These are phyloP conservation scores for Fibroporia radiculosa DNA, from an alignment of 768 basidiomycete genomes.

Conservation along the genomic window DNA sequence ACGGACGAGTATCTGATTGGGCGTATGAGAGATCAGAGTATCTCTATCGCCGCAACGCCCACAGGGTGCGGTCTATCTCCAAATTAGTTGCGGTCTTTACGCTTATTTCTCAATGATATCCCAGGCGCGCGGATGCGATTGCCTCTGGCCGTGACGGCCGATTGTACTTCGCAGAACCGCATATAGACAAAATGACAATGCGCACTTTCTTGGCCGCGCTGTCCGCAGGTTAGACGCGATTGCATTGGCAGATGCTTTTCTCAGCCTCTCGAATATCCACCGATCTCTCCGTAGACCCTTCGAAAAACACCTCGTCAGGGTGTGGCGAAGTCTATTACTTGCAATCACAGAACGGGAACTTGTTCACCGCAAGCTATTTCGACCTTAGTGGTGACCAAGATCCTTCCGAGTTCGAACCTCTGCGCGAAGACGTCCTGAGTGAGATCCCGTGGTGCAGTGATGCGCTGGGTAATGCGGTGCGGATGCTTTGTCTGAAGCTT, in stretches of 20 bases:
- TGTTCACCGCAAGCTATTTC: constrained; percentile 47
- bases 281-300: background rate
- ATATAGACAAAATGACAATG: constrained; percentile 62
- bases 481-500: constrained; percentile 1
- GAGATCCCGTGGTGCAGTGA: constrained; percentile 72
- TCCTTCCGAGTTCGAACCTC: constrained; percentile 51
- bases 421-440: constrained; percentile 59
- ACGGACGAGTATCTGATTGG: constrained; percentile 50
- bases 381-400: constrained; percentile 22
- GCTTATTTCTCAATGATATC: constrained; percentile 4
- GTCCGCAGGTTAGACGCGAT: constrained; percentile 27
- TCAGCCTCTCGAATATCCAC: background rate
- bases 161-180: constrained; percentile 73
- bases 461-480: constrained; percentile 61
- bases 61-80: constrained; percentile 50
- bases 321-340: constrained; percentile 52
- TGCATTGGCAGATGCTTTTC: constrained; percentile 1
- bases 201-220: constrained; percentile 37
- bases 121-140: constrained; percentile 73
- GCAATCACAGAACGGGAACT: constrained; percentile 89
- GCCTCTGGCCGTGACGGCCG: constrained; percentile 41
- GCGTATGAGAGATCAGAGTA: constrained; percentile 41
- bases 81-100: constrained; percentile 1
- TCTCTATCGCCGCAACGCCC: constrained; percentile 78
- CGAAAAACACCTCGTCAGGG: background rate